Evolutionary conservation across 768 basidiomycete species (phyloP).

Genomic region (Mrakia blollopis): DNA sequence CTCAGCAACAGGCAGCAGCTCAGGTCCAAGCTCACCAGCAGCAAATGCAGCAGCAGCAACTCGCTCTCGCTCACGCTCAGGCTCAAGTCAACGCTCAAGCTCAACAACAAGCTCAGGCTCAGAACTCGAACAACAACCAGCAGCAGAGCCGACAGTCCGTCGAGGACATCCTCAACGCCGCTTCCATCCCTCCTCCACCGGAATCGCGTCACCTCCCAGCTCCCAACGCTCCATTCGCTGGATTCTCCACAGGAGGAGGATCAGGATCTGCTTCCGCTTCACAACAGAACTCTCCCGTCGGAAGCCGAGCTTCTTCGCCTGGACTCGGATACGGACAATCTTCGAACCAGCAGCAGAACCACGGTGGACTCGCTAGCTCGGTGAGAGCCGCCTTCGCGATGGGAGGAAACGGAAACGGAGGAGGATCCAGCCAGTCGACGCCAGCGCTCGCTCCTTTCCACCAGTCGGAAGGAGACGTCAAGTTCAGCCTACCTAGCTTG

Average conservation of each 20-base stretch:
- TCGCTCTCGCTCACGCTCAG: slow-evolving; percentile 7
- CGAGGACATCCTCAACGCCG: slow-evolving; percentile 45
- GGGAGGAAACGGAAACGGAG: slow-evolving; percentile 46
- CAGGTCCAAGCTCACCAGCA: slow-evolving; percentile 17
- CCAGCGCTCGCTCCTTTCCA: slow-evolving; percentile 8
- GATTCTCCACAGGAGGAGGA: slow-evolving; percentile 27
- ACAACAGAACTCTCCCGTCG: slow-evolving; percentile 39
- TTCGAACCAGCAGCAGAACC: slow-evolving; percentile 36
- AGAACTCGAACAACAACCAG: slow-evolving; percentile 7
- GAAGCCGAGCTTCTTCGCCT: slow-evolving; percentile 40
- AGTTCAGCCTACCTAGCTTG: slow-evolving; percentile 16
- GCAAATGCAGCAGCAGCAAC: slow-evolving; percentile 19
- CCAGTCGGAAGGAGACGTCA: background rate
- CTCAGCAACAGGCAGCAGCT: slow-evolving; percentile 16
- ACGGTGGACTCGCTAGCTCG: slow-evolving; percentile 66
- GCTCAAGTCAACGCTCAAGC: slow-evolving; percentile 6
- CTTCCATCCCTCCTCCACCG: slow-evolving; percentile 40
- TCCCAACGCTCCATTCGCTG: slow-evolving; percentile 34
- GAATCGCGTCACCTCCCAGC: slow-evolving; percentile 41
- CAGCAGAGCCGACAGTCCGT: slow-evolving; percentile 38
- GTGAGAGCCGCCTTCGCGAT: slow-evolving; percentile 85
- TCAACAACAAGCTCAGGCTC: background rate
- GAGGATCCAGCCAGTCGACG: background rate
- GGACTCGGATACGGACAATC: slow-evolving; percentile 35
- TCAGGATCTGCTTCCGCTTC: slow-evolving; percentile 39